These are phyloP conservation scores for Mucor sp. DNA, from an alignment of 371 early-diverging fungal species.

Conservation along the genomic window DNA sequence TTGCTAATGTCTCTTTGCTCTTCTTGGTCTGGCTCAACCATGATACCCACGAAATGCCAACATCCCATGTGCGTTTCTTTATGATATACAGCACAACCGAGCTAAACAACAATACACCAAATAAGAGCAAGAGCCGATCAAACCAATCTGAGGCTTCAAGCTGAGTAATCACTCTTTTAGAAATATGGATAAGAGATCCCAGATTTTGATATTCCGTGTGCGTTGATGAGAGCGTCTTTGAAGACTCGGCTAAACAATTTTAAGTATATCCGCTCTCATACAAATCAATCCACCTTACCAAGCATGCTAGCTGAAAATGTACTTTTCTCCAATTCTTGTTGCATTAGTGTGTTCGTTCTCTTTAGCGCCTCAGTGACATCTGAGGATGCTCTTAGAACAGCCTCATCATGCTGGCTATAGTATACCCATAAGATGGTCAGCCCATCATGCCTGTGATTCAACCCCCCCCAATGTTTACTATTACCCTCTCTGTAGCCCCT, in stretches of 20 bases:
- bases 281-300: constrained; percentile 43
- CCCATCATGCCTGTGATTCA: background rate
- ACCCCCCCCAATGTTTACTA: background rate
- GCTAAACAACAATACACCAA: constrained; percentile 66
- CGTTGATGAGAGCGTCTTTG: constrained; percentile 57
- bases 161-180: constrained; percentile 66
- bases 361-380: constrained; percentile 68
- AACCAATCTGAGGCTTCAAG: constrained; percentile 75
- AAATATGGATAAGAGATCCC: constrained; percentile 59
- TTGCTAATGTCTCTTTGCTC: background rate
- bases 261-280: background rate
- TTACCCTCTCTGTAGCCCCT: constrained; percentile 38
- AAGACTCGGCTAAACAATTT: constrained; percentile 60
- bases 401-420: constrained; percentile 41
- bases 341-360: constrained; percentile 73
- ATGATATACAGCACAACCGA: constrained; percentile 68
- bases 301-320: constrained; percentile 63
- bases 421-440: background rate
- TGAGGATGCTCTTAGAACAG: constrained; percentile 49
- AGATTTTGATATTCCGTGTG: constrained; percentile 65
- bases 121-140: constrained; percentile 65
- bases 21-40: constrained; percentile 42
- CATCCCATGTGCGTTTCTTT: constrained; percentile 70
- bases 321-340: constrained; percentile 75
- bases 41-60: constrained; percentile 56